Conservation (phyloP, 148 eudicot genomes). For the Pharnaceum exiguum region DNA sequence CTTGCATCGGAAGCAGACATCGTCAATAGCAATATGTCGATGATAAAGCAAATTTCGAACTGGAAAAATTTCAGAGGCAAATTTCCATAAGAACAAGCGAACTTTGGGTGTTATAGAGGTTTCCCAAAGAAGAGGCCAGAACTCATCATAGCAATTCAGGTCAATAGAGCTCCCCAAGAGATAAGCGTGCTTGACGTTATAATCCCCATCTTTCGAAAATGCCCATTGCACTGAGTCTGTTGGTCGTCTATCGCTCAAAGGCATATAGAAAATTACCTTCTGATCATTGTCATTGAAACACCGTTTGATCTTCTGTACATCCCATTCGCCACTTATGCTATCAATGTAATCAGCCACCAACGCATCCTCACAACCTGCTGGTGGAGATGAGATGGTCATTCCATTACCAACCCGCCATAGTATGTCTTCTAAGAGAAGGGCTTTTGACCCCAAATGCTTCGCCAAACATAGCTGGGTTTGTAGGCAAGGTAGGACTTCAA, state of each 20-base stretch:
- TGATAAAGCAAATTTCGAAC: background rate
- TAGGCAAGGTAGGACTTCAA: no score
- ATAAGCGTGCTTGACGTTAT: background rate
- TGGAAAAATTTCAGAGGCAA: background rate
- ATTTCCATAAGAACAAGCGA: background rate
- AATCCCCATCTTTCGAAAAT: background rate
- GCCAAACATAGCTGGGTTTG: no score
- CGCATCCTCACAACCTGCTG: no score
- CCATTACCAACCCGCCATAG: constrained; percentile 1
- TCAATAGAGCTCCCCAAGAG: background rate
- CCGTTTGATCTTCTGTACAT: no score
- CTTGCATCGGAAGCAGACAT: background rate
- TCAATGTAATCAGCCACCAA: background rate
- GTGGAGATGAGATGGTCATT: background rate
- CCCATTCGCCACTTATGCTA: background rate
- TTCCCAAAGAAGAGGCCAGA: background rate
- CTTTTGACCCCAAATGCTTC: background rate
- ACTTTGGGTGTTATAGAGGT: background rate
- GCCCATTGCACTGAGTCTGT: background rate
- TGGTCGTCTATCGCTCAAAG: background rate
- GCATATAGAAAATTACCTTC: background rate
- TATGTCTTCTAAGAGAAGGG: background rate
- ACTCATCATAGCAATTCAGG: no score
- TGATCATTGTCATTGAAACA: background rate
- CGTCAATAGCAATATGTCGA: background rate